Conservation (phyloP, 179 eudicot species). For the Amaranthus tricolor region DNA sequence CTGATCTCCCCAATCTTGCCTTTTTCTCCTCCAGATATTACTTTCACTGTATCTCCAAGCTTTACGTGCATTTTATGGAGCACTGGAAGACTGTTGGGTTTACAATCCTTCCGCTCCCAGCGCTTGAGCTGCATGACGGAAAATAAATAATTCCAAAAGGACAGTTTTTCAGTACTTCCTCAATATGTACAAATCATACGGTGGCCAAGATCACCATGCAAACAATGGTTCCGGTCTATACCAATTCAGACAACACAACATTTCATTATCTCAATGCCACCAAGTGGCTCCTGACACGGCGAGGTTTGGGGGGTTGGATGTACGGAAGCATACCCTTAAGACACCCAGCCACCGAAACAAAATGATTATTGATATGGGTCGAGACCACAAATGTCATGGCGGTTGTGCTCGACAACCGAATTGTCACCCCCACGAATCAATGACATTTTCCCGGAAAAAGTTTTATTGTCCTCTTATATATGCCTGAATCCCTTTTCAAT, state of each 20-base stretch:
- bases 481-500: background rate
- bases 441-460: background rate
- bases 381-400: too few relatives aligned
- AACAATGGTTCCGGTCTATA: background rate
- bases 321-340: too few relatives aligned
- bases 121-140: slow-evolving; percentile 58
- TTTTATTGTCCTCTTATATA: background rate
- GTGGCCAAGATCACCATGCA: background rate
- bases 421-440: background rate
- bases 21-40: slow-evolving; percentile 86
- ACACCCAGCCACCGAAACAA: too few relatives aligned
- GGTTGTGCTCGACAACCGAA: background rate
- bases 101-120: slow-evolving; percentile 94
- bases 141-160: background rate
- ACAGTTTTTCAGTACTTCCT: background rate
- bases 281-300: too few relatives aligned
- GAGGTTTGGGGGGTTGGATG: too few relatives aligned
- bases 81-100: slow-evolving; percentile 88
- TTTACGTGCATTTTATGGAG: slow-evolving; percentile 92
- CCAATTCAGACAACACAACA: background rate
- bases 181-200: background rate
- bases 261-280: too few relatives aligned
- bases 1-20: slow-evolving; percentile 84
- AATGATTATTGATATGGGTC: too few relatives aligned
- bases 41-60: slow-evolving; percentile 90